Base-by-base conservation (phyloP, 1,284 basidiomycete species). In the Leccinum pallidistipes region DNA sequence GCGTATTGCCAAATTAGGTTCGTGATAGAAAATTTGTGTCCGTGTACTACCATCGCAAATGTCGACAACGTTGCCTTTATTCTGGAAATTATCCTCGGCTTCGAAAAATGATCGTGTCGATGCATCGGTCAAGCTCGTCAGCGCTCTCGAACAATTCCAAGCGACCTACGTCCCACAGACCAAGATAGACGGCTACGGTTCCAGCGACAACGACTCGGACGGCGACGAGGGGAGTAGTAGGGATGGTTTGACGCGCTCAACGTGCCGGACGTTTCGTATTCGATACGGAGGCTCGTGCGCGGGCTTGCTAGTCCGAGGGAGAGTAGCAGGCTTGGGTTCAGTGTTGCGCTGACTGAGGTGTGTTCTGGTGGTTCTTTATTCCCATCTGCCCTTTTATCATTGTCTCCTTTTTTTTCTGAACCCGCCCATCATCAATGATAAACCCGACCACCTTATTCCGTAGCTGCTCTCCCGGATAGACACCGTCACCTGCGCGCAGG, bases 281-380 rank as follows among this genome's bases (percentile, higher is more conserved):
- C 93, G 6, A 86, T 97, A 69, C 85, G 92, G 63, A 78, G 95
- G 38, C 82, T 97, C 32, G 80, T 96, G 34, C 82, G 94, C 49
- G 97, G 97, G 18, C 80, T 99, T 29, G 94, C 92, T 0, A 95
- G 92, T 76, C 92, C 95, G 2, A 82, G 96, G 66, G 95, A 98
- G 76, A 95, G 92, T 76, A 95, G 94, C 73, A 80, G 97, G 66
- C 79, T 97, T 38, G 97, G 97, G 12, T 99, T 98, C 73, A 94
- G 96, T 8, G 96, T 98, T 50, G 94, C 95, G 18, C 80, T 99
- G 66, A 95, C 97, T 1, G 96, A 98, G 82, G 95, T 95, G 70
- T 66, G 87, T 51, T 51, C 14, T 12, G 16, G 38, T 47, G 2
- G 45, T 24, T 21, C 21, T 12, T 12, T 12, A 18, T 24, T 27